phyloP scores from a whole-genome alignment of 441 rosid species.

The Omphalea diandra region DNA sequence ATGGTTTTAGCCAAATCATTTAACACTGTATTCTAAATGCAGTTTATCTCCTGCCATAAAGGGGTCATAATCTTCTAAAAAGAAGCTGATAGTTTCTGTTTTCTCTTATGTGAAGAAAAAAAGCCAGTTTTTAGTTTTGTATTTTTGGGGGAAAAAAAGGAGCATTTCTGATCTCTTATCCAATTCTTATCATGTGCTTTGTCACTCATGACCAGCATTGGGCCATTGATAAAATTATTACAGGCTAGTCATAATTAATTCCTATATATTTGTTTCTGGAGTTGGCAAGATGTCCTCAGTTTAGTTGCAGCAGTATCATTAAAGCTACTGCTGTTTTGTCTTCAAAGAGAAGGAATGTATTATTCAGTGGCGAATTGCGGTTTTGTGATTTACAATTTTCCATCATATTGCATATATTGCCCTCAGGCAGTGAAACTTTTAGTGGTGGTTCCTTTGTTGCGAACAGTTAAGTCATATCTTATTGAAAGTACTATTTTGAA shows the following conservation, averaged over 20 bases:
- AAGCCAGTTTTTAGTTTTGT: not conserved
- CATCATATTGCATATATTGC: constrained; percentile 1
- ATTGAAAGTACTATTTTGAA: not conserved
- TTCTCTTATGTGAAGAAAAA: not conserved
- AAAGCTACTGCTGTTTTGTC: not conserved
- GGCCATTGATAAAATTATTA: not conserved
- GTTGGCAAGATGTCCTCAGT: not conserved
- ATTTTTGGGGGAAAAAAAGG: not conserved
- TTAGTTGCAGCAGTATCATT: not conserved
- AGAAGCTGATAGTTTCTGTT: not conserved
- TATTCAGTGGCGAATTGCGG: not conserved
- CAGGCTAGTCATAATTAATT: not conserved
- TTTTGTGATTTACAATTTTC: not conserved
- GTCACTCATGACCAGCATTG: not conserved
- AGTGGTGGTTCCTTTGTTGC: not conserved
- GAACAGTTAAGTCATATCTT: not conserved
- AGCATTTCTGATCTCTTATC: not conserved
- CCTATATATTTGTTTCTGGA: not conserved
- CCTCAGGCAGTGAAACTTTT: not conserved
- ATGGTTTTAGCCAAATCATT: constrained; percentile 8
- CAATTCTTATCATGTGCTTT: not conserved
- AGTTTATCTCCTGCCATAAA: not conserved
- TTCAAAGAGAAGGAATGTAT: not conserved
- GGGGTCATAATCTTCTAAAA: not conserved
- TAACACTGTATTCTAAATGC: not conserved